Percentiles rank a stretch among this genome's conserved stretches.
phyloP scores from a whole-genome alignment of 208 protist genomes.

The Leishmania lainsoni region DNA sequence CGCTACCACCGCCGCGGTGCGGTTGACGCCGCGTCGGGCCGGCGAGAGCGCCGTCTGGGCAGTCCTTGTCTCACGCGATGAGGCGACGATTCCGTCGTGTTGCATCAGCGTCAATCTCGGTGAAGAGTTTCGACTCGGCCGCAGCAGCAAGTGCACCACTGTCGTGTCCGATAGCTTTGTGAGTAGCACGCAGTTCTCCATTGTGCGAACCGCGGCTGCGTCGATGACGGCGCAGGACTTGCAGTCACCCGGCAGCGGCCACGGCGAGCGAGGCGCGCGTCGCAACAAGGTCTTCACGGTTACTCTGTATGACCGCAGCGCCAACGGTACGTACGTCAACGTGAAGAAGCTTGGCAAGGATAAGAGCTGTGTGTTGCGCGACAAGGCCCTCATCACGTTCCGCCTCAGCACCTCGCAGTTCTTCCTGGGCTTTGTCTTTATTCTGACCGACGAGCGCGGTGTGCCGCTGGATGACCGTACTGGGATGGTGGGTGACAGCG shows the following conservation, averaged over 20 bases:
- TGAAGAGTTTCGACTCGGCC: slow-evolving; percentile 76
- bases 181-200: slow-evolving; percentile 84
- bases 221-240: slow-evolving; percentile 22
- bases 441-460: slow-evolving; percentile 72
- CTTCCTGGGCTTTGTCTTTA: slow-evolving; percentile 87
- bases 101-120: slow-evolving; percentile 53
- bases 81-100: slow-evolving; percentile 74
- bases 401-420: slow-evolving; percentile 80
- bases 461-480: slow-evolving; percentile 45
- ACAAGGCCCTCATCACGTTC: slow-evolving; percentile 87
- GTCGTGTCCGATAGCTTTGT: slow-evolving; percentile 77
- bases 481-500: slow-evolving; percentile 11
- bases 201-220: slow-evolving; percentile 44
- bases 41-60: slow-evolving; percentile 61
- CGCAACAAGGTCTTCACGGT: slow-evolving; percentile 37
- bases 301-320: slow-evolving; percentile 71
- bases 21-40: slow-evolving; percentile 13
- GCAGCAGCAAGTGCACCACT: slow-evolving; percentile 84
- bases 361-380: slow-evolving; percentile 62
- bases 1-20: not conserved
- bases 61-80: slow-evolving; percentile 73
- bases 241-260: slow-evolving; percentile 25
- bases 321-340: slow-evolving; percentile 91
- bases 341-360: slow-evolving; percentile 87
- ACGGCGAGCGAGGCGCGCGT: slow-evolving; percentile 18